Base-by-base conservation (phyloP, 441 rosid genomes). In the Adansonia grandidieri region DNA sequence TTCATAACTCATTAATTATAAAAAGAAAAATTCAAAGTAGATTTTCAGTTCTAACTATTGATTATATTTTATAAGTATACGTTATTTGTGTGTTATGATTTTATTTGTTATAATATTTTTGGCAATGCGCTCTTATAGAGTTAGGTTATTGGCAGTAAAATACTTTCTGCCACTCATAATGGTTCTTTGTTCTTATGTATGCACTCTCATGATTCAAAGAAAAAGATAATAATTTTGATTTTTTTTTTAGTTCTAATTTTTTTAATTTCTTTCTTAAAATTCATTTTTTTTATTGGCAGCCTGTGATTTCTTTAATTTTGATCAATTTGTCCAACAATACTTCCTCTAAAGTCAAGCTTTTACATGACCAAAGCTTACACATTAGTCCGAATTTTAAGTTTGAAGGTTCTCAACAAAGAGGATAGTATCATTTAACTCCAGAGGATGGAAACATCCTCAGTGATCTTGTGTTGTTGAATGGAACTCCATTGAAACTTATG, bases 51-150 rank as follows among this genome's bases (percentile, higher is more conserved):
- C 32, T 40, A 40, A 40, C 6, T 40, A 40, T 40, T 3, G 44
- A 28, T 1, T 28, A 28, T 28, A 28, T 1, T 1, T 28, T 28
- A 28, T 28, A 28, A 28, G 32, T 28, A 1, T 28, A 28, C 2
- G 2, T 28, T 28, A 28, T 28, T 28, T 24, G 28, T 47, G 11
- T 2, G 15, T 9, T 9, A 9, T 13, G 53, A 48, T 48, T 48
- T 10, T 4, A 11, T 67, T 44, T 9, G 72, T 17, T 61, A 22
- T 1, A 54, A n/a, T 54, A 10, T 14, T 32, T n/a, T 5, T 17
- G 6, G 15, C 53, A 90, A 92, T 58, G 93, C 93, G 13, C 90
- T 90, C 24, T n/a, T 92, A 44, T 90, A 92, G 92, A 88, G 87
- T 47, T 88, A 89, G 8, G 53, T 92, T 61, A 89, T 90, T 93